Percentiles rank a stretch among this genome's conserved stretches.
phyloP scores from a whole-genome alignment of 805 yeast genomes.

The Candida nonsorbophila region DNA sequence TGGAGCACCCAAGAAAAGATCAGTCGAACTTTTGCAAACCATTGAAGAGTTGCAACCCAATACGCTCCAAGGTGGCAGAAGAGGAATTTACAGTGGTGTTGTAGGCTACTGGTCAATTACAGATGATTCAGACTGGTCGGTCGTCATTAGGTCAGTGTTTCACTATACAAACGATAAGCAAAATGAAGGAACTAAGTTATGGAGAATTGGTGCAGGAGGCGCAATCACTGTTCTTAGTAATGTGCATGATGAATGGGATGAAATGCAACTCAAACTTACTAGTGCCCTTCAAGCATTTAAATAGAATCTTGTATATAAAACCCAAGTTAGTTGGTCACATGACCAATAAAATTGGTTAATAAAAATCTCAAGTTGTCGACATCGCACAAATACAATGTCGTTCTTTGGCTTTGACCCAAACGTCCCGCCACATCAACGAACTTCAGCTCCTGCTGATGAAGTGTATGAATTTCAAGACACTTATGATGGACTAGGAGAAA shows the following conservation, averaged over 20 bases:
- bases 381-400: slow-evolving; percentile 46
- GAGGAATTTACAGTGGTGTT: slow-evolving; percentile 91
- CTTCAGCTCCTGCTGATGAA: slow-evolving; percentile 15
- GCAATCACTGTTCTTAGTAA: slow-evolving; percentile 90
- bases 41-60: slow-evolving; percentile 44
- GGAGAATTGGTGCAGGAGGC: slow-evolving; percentile 98
- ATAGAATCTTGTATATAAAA: slow-evolving; percentile 2
- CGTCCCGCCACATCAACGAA: slow-evolving; percentile 25
- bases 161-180: slow-evolving; percentile 49
- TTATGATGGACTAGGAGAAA: slow-evolving; percentile 73
- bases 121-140: slow-evolving; percentile 93
- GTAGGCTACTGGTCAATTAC: slow-evolving; percentile 92
- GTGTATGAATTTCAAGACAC: slow-evolving; percentile 77
- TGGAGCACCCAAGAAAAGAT: slow-evolving; percentile 95
- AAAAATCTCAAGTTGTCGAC: too few species aligned
- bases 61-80: slow-evolving; percentile 39
- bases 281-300: slow-evolving; percentile 74
- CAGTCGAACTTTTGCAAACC: slow-evolving; percentile 72
- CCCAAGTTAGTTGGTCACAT: too few species aligned
- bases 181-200: slow-evolving; percentile 26
- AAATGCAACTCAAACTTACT: slow-evolving; percentile 74
- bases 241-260: slow-evolving; percentile 84
- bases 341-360: too few species aligned
- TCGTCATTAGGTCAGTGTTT: slow-evolving; percentile 79
- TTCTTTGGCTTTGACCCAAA: slow-evolving; percentile 61